Conservation (phyloP, 495 filamentous ascomycete genomes). For the Gamarada debralockiae region DNA sequence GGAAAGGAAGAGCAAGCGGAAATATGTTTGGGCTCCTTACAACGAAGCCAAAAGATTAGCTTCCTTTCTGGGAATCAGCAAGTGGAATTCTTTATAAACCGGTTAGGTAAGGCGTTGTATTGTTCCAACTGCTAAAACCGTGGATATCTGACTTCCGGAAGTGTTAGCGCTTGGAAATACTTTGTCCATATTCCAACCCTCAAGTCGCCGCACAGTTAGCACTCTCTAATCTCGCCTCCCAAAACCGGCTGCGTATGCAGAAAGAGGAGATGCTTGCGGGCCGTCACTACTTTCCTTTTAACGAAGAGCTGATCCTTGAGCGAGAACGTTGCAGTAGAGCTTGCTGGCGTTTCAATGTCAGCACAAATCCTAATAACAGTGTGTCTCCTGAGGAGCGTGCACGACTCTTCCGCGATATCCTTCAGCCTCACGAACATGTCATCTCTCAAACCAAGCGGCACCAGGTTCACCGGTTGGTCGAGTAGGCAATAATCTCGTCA, state of each 20-base stretch:
- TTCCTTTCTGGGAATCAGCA: too few species aligned
- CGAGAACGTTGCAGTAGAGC: constrained; percentile 82
- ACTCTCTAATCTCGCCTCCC: constrained; percentile 44
- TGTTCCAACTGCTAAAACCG: too few species aligned
- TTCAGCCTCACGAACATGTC: constrained; percentile 46
- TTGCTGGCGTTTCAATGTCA: constrained; percentile 85
- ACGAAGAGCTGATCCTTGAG: constrained; percentile 75
- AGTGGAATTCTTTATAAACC: too few species aligned
- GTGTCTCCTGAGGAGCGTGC: constrained; percentile 76
- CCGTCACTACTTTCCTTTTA: constrained; percentile 74
- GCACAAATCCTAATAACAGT: constrained; percentile 72
- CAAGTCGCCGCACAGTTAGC: constrained; percentile 60
- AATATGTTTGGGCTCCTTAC: too few species aligned
- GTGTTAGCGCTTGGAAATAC: too few species aligned
- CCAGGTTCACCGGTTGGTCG: constrained; percentile 51
- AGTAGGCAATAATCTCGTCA: constrained; percentile 70
- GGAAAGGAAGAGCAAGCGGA: too few species aligned
- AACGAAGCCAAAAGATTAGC: too few species aligned
- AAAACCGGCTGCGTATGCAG: constrained; percentile 54
- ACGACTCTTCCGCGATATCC: constrained; percentile 73
- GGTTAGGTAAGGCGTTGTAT: too few species aligned
- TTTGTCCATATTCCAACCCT: constrained; percentile 41
- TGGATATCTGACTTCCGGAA: too few species aligned
- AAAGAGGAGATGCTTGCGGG: constrained; percentile 93
- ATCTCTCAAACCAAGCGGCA: constrained; percentile 43